Conservation (phyloP, 2,329 filamentous ascomycete genomes). For the Xylariales sp. region DNA sequence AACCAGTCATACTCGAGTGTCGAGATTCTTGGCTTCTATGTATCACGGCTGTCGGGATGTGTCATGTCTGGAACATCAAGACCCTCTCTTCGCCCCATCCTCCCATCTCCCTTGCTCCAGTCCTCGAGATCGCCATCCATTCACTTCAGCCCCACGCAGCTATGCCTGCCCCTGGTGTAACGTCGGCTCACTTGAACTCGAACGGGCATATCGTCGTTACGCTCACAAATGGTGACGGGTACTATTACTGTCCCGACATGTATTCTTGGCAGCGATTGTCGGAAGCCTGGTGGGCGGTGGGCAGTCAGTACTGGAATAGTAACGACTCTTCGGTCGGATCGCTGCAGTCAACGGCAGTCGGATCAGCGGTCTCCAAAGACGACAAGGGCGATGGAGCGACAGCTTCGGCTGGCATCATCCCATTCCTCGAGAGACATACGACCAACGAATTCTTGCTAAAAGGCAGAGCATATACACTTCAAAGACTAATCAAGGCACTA, state of each 20-base stretch:
- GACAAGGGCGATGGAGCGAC: slow-evolving; percentile 46
- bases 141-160: slow-evolving; percentile 71
- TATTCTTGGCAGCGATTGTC: slow-evolving; percentile 93
- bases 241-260: slow-evolving; percentile 80
- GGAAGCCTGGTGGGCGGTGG: slow-evolving; percentile 96
- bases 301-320: slow-evolving; percentile 98
- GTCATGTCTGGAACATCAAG: slow-evolving; percentile 89
- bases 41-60: slow-evolving; percentile 82
- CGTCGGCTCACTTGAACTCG: slow-evolving; percentile 86
- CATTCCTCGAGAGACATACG: slow-evolving; percentile 88
- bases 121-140: slow-evolving; percentile 80
- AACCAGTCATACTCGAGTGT: slow-evolving; percentile 90
- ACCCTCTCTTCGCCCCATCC: slow-evolving; percentile 81
- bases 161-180: slow-evolving; percentile 76
- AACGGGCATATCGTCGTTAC: slow-evolving; percentile 84
- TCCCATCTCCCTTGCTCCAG: slow-evolving; percentile 80
- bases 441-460: slow-evolving; percentile 89
- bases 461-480: slow-evolving; percentile 84
- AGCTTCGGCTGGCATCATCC: slow-evolving; percentile 87
- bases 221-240: slow-evolving; percentile 91
- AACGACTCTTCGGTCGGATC: slow-evolving; percentile 86
- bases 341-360: slow-evolving; percentile 66
- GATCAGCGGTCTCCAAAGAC: slow-evolving; percentile 46
- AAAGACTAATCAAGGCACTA: slow-evolving; percentile 84
- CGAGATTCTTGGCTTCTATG: slow-evolving; percentile 85